Evolutionary conservation across 805 yeast species (phyloP).

Genomic region (Wickerhamiella kurtzmanii): DNA sequence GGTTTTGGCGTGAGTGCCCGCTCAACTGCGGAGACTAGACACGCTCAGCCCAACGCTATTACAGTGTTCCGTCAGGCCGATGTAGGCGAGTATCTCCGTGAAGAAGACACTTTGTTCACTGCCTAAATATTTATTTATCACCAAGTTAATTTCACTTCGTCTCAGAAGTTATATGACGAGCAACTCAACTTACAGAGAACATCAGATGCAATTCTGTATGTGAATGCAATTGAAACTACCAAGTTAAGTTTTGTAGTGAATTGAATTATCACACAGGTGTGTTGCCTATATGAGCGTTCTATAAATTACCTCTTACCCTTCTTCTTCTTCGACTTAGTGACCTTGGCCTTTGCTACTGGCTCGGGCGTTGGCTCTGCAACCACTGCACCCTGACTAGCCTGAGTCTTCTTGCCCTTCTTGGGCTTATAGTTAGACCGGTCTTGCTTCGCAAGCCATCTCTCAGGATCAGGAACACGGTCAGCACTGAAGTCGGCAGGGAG

Average conservation of each 20-base stretch:
- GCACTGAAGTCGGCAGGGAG: slow-evolving; percentile 32
- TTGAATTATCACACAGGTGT: no score
- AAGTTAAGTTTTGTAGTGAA: background rate
- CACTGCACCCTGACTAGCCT: slow-evolving; percentile 28
- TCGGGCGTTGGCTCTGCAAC: slow-evolving; percentile 2
- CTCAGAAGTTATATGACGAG: no score
- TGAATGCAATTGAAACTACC: background rate
- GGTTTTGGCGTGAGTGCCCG: slow-evolving; percentile 95
- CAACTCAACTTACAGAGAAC: no score
- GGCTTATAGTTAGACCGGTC: slow-evolving; percentile 77
- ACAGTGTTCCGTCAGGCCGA: slow-evolving; percentile 96
- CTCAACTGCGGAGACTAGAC: slow-evolving; percentile 76
- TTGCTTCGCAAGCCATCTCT: slow-evolving; percentile 84
- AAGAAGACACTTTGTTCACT: slow-evolving; percentile 89
- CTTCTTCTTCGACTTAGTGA: slow-evolving; percentile 24
- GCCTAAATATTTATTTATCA: slow-evolving; percentile 22
- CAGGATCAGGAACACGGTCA: slow-evolving; percentile 39
- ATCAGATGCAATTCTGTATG: no score
- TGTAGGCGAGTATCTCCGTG: slow-evolving; percentile 95
- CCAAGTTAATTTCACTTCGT: no score
- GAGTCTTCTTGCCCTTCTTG: slow-evolving; percentile 40
- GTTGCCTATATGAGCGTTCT: background rate
- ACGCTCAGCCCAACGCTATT: slow-evolving; percentile 82
- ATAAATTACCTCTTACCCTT: slow-evolving; percentile 23
- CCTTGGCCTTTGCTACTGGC: slow-evolving; percentile 5